Base-by-base conservation (phyloP, 78 protist species). In the Dictyostelium discoideum region DNA sequence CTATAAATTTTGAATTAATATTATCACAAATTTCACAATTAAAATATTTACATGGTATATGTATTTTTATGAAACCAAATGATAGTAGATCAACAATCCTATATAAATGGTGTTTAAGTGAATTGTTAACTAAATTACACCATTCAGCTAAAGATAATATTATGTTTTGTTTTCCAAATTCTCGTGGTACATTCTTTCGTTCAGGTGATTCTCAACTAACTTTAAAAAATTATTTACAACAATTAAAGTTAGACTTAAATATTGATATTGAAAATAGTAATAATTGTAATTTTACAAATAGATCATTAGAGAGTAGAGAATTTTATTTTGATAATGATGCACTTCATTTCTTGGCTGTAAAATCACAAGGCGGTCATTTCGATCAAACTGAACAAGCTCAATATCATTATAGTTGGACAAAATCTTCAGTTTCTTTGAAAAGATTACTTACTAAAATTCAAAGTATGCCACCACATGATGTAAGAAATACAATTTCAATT, bases 251-350 rank as follows among this genome's bases (percentile, higher is more conserved):
- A 7, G 81, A 74, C 13, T 37, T 74, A 39, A 32, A 32, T 74
- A 74, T 74, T 74, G 81, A 74, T 16, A 74, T 74, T 37, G 81
- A 32, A 13, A 37, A 37, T 32, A 13, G 11, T 16, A n/a, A 69
- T 26, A 60, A 60, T 60, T 60, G 69, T 60, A 60, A 60, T 20
- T 20, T 60, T 0, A 20, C 24, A 3, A 60, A 60, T 60, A 60
- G 69, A 13, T 60, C 69, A 4, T 60, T 60, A 60, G 26, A 60
- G 16, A 39, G 20, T 5, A 26, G 81, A 32, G 81, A 74, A 74
- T 74, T 37, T 74, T 74, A 74, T 74, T 74, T 74, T 74, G 81
- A 74, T 74, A 74, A 74, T 37, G 81, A 74, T 74, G 81, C 44
- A 1, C 48, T 74, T 32, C 42, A 32, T 14, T 74, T 74, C 20